Conservation (phyloP, 352 stramenopile genomes). For the Phytopythium litorale region DNA sequence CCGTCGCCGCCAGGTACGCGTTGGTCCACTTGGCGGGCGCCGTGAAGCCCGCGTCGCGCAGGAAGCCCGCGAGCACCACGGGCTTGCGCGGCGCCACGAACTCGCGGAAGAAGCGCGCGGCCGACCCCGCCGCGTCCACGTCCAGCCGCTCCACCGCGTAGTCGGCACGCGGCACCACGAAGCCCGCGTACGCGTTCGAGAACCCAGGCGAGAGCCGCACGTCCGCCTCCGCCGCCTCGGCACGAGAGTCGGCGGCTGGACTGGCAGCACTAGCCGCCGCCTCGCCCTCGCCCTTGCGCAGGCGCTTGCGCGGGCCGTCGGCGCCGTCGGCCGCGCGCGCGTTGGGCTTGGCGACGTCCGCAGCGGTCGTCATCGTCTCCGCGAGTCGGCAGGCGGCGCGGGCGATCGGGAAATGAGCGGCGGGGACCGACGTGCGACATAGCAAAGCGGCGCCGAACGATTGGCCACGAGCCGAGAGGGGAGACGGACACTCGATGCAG, state of each 20-base stretch:
- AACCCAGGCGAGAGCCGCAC: conserved; percentile 7
- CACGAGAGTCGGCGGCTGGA: conserved; percentile 10
- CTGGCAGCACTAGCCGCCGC: not conserved
- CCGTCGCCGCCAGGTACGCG: conserved; percentile 54
- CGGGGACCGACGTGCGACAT: conserved; percentile 4
- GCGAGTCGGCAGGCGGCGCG: no score
- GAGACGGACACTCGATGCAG: no score
- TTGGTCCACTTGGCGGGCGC: conserved; percentile 72
- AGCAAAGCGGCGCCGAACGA: conserved; percentile 21
- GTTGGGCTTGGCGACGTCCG: conserved; percentile 6
- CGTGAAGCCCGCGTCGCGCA: conserved; percentile 48
- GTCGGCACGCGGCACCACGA: conserved; percentile 32
- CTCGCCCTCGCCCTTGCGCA: conserved; percentile 16
- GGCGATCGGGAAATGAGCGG: not conserved
- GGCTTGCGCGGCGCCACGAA: conserved; percentile 79
- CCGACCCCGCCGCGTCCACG: conserved; percentile 37
- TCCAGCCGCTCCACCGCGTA: conserved; percentile 52
- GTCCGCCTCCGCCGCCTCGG: not conserved
- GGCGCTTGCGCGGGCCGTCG: conserved; percentile 21
- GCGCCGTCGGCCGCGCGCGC: conserved; percentile 1
- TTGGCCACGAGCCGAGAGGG: conserved; percentile 17
- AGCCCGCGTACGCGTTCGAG: conserved; percentile 65
- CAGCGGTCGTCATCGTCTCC: not conserved
- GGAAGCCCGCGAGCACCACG: conserved; percentile 68
- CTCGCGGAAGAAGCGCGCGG: conserved; percentile 71